A percentile compares a stretch with the other conserved stretches of the same genome.
phyloP scores from a whole-genome alignment of 257 asterid genomes.

The Thymus quinquecostatus region DNA sequence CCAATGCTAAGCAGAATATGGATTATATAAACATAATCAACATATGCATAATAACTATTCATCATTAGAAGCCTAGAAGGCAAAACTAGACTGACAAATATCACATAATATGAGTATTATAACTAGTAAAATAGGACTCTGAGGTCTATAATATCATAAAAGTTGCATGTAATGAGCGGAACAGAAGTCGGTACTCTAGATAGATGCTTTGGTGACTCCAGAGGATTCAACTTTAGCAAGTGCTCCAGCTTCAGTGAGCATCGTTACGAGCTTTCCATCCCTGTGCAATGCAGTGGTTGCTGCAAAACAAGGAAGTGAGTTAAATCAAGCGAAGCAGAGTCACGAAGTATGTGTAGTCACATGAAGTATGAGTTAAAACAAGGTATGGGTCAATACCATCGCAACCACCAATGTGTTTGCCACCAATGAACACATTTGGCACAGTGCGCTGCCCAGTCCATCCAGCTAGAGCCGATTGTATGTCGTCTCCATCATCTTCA shows the following conservation, averaged over 20 bases:
- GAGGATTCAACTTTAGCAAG: constrained; percentile 39
- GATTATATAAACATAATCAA: neutral
- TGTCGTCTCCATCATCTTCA: constrained; percentile 79
- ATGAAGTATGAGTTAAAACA: neutral
- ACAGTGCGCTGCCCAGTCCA: constrained; percentile 84
- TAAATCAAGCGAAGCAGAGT: neutral
- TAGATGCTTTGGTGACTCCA: constrained; percentile 36
- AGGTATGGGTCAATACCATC: constrained; percentile 47
- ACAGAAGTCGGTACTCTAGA: constrained; percentile 29
- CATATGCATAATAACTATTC: constrained; percentile 9
- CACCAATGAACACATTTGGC: constrained; percentile 86
- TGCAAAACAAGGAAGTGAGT: constrained; percentile 38
- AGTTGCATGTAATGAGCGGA: constrained; percentile 21
- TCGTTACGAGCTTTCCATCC: constrained; percentile 68
- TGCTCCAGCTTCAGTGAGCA: constrained; percentile 88
- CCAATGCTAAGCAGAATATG: neutral
- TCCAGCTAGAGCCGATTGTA: constrained; percentile 73
- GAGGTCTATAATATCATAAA: constrained; percentile 18
- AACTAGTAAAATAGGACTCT: constrained; percentile 5
- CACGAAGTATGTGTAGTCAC: neutral
- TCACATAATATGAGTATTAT: neutral
- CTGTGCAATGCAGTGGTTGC: constrained; percentile 67
- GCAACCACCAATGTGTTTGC: constrained; percentile 94
- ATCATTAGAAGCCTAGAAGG: neutral
- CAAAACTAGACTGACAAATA: neutral